Evolutionary conservation across 257 asterid genomes (phyloP).

Genomic region (Buddleja alternifolia): DNA sequence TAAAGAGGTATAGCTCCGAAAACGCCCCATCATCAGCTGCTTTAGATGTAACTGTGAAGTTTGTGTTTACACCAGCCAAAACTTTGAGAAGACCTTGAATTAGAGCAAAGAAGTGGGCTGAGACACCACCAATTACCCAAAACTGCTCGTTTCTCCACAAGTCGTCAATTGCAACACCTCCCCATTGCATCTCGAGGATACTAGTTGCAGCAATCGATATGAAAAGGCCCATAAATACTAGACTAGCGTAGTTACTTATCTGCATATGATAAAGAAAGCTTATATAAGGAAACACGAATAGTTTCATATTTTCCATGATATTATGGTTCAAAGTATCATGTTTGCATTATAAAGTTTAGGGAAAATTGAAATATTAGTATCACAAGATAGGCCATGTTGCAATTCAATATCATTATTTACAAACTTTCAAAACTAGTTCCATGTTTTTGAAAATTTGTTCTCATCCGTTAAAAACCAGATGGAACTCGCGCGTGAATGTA

Average conservation of each 20-base stretch:
- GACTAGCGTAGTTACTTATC: constrained; percentile 94
- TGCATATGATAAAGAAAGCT: constrained; percentile 32
- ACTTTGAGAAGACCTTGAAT: constrained; percentile 96
- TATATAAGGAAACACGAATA: too few species aligned
- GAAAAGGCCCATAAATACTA: constrained; percentile 78
- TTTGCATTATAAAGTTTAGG: neutral
- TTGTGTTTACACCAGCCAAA: constrained; percentile 83
- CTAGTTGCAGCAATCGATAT: constrained; percentile 83
- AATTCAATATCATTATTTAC: too few species aligned
- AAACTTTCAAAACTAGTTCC: too few species aligned
- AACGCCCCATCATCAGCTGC: constrained; percentile 94
- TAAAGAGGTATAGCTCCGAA: constrained; percentile 85
- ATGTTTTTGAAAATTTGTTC: too few species aligned
- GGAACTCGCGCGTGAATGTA: too few species aligned
- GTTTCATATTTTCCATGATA: too few species aligned
- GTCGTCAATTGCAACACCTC: constrained; percentile 83
- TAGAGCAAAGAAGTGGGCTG: constrained; percentile 88
- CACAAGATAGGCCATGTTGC: too few species aligned
- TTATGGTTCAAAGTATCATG: too few species aligned
- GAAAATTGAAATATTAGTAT: neutral
- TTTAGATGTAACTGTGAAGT: constrained; percentile 94
- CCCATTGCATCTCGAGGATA: constrained; percentile 93
- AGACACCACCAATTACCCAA: constrained; percentile 96
- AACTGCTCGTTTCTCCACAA: constrained; percentile 99
- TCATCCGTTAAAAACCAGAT: too few species aligned